phyloP scores from a whole-genome alignment of 1,284 basidiomycete species.

The Heterobasidion occidentale region DNA sequence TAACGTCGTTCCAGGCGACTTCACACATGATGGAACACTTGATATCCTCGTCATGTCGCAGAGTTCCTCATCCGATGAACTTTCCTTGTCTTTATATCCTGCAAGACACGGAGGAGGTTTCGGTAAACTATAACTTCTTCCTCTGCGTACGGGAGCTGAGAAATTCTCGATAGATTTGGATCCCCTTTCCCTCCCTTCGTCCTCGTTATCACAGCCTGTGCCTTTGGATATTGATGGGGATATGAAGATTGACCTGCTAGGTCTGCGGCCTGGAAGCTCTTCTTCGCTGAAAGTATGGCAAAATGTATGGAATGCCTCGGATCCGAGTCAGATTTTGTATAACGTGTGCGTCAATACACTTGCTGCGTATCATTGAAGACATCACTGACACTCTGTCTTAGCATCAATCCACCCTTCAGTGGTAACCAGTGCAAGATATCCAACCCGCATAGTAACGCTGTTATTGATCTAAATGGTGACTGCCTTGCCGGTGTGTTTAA shows the following conservation, averaged over 20 bases:
- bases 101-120: conserved; percentile 59
- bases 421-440: conserved; percentile 67
- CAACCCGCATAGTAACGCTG: conserved; percentile 90
- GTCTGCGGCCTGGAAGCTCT: conserved; percentile 42
- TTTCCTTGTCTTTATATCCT: conserved; percentile 66
- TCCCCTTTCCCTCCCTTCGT: conserved; percentile 51
- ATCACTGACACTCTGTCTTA: conserved; percentile 18
- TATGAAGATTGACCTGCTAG: conserved; percentile 85
- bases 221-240: conserved; percentile 83
- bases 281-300: conserved; percentile 60
- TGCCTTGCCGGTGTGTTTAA: conserved; percentile 73
- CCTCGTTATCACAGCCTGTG: conserved; percentile 74
- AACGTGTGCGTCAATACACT: conserved; percentile 38
- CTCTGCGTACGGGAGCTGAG: not conserved
- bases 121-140: conserved; percentile 37
- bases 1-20: conserved; percentile 91
- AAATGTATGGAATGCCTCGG: conserved; percentile 66
- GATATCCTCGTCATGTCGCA: conserved; percentile 86
- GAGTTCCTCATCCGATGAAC: conserved; percentile 34
- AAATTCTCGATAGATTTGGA: conserved; percentile 22
- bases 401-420: conserved; percentile 51
- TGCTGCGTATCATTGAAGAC: no score
- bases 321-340: conserved; percentile 44
- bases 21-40: conserved; percentile 84
- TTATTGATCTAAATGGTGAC: conserved; percentile 94